These are phyloP conservation scores for Aspergillus diversus DNA, from an alignment of 495 filamentous ascomycete genomes.

Conservation along the genomic window DNA sequence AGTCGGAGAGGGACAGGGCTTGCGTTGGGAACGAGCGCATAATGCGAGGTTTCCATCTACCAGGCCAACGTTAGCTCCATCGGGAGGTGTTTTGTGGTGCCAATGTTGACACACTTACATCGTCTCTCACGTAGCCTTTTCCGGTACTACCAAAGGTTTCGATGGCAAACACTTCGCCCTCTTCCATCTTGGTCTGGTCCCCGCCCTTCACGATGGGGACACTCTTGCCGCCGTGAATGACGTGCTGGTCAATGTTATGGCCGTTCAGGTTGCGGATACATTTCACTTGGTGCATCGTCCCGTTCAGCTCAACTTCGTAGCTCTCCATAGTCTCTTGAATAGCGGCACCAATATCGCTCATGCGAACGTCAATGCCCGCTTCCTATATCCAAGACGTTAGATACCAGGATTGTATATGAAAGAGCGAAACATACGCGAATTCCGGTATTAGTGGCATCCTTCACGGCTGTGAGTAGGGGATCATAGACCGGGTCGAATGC, in stretches of 20 bases:
- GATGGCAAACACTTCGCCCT: conserved; percentile 90
- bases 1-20: conserved; percentile 68
- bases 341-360: conserved; percentile 73
- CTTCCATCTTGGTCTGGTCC: conserved; percentile 89
- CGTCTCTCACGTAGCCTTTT: conserved; percentile 80
- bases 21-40: conserved; percentile 67
- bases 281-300: conserved; percentile 80
- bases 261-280: conserved; percentile 86
- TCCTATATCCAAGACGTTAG: conserved; percentile 42
- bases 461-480: conserved; percentile 77
- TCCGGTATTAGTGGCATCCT: conserved; percentile 86
- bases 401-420: neutral
- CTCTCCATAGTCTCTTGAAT: conserved; percentile 92
- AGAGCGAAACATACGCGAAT: conserved; percentile 52
- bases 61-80: conserved; percentile 19
- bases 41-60: conserved; percentile 74
- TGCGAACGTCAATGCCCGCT: conserved; percentile 80
- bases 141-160: conserved; percentile 95
- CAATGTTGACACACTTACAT: conserved; percentile 52
- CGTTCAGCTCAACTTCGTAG: conserved; percentile 80
- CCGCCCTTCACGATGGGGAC: conserved; percentile 85
- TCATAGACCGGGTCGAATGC: conserved; percentile 86
- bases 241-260: conserved; percentile 83
- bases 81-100: conserved; percentile 2
- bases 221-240: conserved; percentile 88